Conservation (phyloP, 2,329 filamentous ascomycete genomes). For the Xylariaceae sp. region DNA sequence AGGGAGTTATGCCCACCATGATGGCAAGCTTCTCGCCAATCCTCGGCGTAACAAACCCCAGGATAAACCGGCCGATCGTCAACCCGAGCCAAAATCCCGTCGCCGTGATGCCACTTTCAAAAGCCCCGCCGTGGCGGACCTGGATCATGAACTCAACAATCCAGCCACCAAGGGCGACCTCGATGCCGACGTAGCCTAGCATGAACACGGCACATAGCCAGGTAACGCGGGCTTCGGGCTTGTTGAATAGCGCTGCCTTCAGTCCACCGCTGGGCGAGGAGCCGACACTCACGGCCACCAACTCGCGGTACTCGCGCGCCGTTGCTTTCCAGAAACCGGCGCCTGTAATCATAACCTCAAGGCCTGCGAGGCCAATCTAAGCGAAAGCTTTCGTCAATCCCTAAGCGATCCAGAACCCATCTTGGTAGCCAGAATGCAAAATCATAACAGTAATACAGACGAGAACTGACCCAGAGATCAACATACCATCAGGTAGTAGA, state of each 20-base stretch:
- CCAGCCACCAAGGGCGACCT: constrained; percentile 75
- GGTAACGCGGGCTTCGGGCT: constrained; percentile 47
- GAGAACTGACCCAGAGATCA: neutral
- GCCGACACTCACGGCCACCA: constrained; percentile 26
- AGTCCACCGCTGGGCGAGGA: constrained; percentile 30
- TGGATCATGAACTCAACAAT: constrained; percentile 79
- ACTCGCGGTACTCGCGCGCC: constrained; percentile 47
- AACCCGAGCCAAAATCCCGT: constrained; percentile 81
- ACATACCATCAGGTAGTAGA: constrained; percentile 69
- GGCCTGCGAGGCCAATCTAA: constrained; percentile 46
- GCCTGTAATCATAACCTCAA: constrained; percentile 49
- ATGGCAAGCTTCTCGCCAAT: constrained; percentile 65
- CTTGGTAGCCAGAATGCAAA: too few relatives aligned
- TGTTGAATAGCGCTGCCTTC: constrained; percentile 38
- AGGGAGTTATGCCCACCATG: constrained; percentile 28
- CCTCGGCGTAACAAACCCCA: constrained; percentile 68
- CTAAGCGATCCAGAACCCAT: too few relatives aligned
- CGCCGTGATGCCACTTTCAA: constrained; percentile 67
- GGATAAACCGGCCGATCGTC: constrained; percentile 61
- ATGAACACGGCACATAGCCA: constrained; percentile 71
- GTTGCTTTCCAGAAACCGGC: constrained; percentile 56
- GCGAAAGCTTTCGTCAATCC: neutral
- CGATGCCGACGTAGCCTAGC: constrained; percentile 69
- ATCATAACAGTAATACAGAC: neutral
- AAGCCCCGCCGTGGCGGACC: constrained; percentile 61